Conservation (phyloP, 805 yeast genomes). For the Ogataea nonfermentans region DNA sequence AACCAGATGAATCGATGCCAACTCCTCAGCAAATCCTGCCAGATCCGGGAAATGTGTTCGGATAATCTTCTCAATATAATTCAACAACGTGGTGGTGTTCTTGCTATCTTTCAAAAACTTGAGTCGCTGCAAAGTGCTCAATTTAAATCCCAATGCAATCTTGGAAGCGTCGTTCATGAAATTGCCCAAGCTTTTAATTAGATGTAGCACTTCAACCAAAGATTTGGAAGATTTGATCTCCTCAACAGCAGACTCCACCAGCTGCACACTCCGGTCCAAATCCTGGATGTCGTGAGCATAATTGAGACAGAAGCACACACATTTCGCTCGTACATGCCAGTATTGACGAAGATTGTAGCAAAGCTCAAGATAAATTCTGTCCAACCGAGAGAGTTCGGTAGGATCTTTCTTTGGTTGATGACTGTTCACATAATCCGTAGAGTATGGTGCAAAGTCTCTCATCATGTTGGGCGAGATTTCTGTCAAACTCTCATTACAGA, state of each 20-base stretch:
- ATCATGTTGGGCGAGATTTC: slow-evolving; percentile 57
- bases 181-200: slow-evolving; percentile 72
- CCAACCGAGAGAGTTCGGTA: slow-evolving; percentile 61
- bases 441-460: slow-evolving; percentile 61
- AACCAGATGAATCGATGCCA: slow-evolving; percentile 49
- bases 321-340: slow-evolving; percentile 71
- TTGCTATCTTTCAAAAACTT: slow-evolving; percentile 70
- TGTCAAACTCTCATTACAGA: slow-evolving; percentile 61
- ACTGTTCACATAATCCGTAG: slow-evolving; percentile 44
- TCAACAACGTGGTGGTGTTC: slow-evolving; percentile 68
- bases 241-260: slow-evolving; percentile 58
- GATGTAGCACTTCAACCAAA: slow-evolving; percentile 57
- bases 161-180: slow-evolving; percentile 73
- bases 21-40: slow-evolving; percentile 58
- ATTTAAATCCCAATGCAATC: slow-evolving; percentile 67
- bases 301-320: slow-evolving; percentile 51
- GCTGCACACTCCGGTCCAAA: slow-evolving; percentile 50
- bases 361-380: slow-evolving; percentile 64
- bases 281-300: slow-evolving; percentile 69
- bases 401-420: slow-evolving; percentile 54
- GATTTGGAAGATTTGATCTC: slow-evolving; percentile 51
- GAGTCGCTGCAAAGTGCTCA: slow-evolving; percentile 65
- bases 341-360: slow-evolving; percentile 66
- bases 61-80: slow-evolving; percentile 69
- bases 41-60: slow-evolving; percentile 64